Conservation (phyloP, 768 basidiomycete genomes). For the Nevesoporus exiguus region DNA sequence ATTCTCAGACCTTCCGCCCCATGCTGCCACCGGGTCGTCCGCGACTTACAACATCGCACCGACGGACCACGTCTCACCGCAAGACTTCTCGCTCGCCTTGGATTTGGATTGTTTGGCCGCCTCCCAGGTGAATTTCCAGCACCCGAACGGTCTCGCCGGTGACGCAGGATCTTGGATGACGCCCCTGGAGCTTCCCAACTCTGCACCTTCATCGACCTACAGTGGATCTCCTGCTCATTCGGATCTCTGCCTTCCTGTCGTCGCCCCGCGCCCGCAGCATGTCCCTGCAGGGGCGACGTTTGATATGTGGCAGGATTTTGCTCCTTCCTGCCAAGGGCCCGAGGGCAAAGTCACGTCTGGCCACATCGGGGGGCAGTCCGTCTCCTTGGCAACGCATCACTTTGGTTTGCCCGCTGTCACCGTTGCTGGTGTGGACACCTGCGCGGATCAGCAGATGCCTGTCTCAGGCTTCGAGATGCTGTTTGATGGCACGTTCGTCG, state of each 20-base stretch:
- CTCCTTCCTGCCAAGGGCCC: background rate
- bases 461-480: slow-evolving; percentile 15
- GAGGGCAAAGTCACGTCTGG: slow-evolving; percentile 1
- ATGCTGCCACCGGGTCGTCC: slow-evolving; percentile 10
- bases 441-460: background rate
- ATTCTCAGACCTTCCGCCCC: slow-evolving; percentile 24
- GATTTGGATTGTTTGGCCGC: slow-evolving; percentile 2
- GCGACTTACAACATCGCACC: slow-evolving; percentile 20
- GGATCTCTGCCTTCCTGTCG: slow-evolving; percentile 26
- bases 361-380: background rate
- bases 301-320: slow-evolving; percentile 21
- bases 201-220: slow-evolving; percentile 41
- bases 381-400: slow-evolving; percentile 2
- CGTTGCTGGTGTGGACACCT: slow-evolving; percentile 5
- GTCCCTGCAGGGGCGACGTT: slow-evolving; percentile 1
- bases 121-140: slow-evolving; percentile 10
- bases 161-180: slow-evolving; percentile 8
- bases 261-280: slow-evolving; percentile 29
- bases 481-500: slow-evolving; percentile 9
- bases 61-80: slow-evolving; percentile 27
- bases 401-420: background rate
- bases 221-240: slow-evolving; percentile 39
- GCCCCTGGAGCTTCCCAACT: slow-evolving; percentile 20
- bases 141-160: slow-evolving; percentile 3
- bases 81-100: slow-evolving; percentile 13